Evolutionary conservation across 768 basidiomycete genomes (phyloP).

Genomic region (Tulasnella sp.): DNA sequence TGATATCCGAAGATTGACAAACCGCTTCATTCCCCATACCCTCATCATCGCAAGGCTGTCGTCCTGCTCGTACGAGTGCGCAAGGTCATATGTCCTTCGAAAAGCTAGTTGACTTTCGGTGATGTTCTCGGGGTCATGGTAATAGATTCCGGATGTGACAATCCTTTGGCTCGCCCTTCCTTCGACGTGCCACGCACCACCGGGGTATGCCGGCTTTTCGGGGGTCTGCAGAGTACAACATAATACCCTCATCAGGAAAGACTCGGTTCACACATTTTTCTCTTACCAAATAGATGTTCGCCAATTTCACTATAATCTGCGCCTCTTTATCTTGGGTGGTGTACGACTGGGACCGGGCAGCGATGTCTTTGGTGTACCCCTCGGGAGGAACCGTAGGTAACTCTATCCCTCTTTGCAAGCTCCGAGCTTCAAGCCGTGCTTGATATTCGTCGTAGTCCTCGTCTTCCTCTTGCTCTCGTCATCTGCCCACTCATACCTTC

Average conservation of each 20-base stretch:
- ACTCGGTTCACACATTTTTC: not conserved
- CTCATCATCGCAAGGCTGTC: constrained; percentile 23
- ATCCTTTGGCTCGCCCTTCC: constrained; percentile 24
- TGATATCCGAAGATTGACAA: not conserved
- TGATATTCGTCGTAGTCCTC: not conserved
- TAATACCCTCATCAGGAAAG: not conserved
- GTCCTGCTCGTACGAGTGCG: constrained; percentile 15
- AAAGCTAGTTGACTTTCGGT: constrained; percentile 24
- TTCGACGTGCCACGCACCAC: constrained; percentile 35
- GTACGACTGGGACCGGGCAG: not conserved
- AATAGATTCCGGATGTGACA: constrained; percentile 22
- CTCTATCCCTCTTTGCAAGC: not conserved
- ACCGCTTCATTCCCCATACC: constrained; percentile 35
- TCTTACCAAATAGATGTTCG: constrained; percentile 22
- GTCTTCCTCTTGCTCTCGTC: not conserved
- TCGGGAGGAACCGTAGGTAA: not conserved
- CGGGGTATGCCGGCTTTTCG: constrained; percentile 35
- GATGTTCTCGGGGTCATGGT: constrained; percentile 24
- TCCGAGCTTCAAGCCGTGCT: not conserved
- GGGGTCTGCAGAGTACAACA: constrained; percentile 19
- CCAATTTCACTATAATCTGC: constrained; percentile 27
- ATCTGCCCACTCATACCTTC: not conserved
- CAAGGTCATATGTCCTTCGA: constrained; percentile 20
- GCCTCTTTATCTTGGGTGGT: not conserved
- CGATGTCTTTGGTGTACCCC: not conserved